Evolutionary conservation across 2,329 filamentous ascomycete species (phyloP), one percentile per base, ranked within the genome.

Genomic region (Penicillium crustosum): DNA sequence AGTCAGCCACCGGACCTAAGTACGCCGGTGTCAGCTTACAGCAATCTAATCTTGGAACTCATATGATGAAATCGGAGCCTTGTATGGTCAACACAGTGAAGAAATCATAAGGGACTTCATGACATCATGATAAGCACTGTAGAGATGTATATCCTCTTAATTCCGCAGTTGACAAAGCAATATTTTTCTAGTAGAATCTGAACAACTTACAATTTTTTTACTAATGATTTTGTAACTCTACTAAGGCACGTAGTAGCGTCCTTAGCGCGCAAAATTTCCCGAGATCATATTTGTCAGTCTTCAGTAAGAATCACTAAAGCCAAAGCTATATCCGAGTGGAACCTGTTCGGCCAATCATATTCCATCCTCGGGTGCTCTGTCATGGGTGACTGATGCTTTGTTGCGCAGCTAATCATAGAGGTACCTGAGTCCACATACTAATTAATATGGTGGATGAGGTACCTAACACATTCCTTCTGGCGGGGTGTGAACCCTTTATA

Each of bases 251-350:
- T 25, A 5, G 12, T n/a, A 21, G 25, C 9, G 25, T 8, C 6
- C 29, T 31, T 38, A 45, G 50, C 41, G 17, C 9, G 27, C 41
- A 47, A 47, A 41, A 17, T 33, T 21, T 31, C n/a, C 31, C 31
- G 12, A 13, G 12, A 10, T 31, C 10, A 13, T 53, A 69, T 74
- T 74, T 73, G 71, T 72, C 70, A 73, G 64, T 61, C 35, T 64
- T 73, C 67, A 52, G 69, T 74, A 66, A 74, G 70, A 71, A 62
- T 67, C 48, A 61, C 65, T 63, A 69, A 69, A 19, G 21, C n/a
- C 23, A 48, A 55, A 58, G 17, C 58, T 55, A 58, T 43, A 58
- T 21, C 56, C 56, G 55, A 12, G 64, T 67, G 65, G 65, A 50
- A 0, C 47, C 41, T 0, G 0, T 2, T n/a, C 8, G 10, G 7